Evolutionary conservation across 75 land plant genomes (phyloP).

Genomic region (Cryptomeria japonica): DNA sequence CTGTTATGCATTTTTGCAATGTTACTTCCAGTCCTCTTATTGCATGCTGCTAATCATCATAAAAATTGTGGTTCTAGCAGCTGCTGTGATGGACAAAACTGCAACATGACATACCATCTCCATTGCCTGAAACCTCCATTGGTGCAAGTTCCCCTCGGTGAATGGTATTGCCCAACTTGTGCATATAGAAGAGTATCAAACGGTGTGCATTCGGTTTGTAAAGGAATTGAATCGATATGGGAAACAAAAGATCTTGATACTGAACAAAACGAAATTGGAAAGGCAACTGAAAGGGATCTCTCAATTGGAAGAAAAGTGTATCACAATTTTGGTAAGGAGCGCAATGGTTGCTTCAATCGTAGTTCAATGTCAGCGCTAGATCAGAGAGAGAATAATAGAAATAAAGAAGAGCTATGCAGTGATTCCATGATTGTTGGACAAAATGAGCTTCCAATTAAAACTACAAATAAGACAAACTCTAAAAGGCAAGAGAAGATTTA

Average conservation of each 20-base stretch:
- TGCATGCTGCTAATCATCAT: neutral
- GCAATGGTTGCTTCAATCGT: neutral
- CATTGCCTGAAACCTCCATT: conserved; percentile 77
- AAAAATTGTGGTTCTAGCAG: conserved; percentile 26
- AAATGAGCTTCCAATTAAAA: neutral
- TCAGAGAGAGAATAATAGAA: neutral
- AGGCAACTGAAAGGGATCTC: neutral
- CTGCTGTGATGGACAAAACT: conserved; percentile 74
- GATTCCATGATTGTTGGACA: neutral
- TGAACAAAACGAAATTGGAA: neutral
- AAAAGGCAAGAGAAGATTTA: conserved; percentile 35
- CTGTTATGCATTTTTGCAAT: neutral
- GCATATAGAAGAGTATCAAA: conserved; percentile 43
- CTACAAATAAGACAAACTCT: neutral
- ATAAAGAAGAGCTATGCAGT: neutral
- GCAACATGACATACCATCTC: conserved; percentile 62
- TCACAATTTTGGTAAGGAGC: neutral
- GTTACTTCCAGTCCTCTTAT: neutral
- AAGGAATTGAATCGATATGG: conserved; percentile 70
- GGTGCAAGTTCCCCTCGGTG: conserved; percentile 40
- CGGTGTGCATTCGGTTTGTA: conserved; percentile 48
- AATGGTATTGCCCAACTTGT: conserved; percentile 71
- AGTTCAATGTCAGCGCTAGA: neutral
- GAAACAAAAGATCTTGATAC: conserved; percentile 38
- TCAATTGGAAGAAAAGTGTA: neutral